These are phyloP conservation scores for Colletotrichum australisinense DNA, from an alignment of 2,329 filamentous ascomycete species.

Conservation along the genomic window DNA sequence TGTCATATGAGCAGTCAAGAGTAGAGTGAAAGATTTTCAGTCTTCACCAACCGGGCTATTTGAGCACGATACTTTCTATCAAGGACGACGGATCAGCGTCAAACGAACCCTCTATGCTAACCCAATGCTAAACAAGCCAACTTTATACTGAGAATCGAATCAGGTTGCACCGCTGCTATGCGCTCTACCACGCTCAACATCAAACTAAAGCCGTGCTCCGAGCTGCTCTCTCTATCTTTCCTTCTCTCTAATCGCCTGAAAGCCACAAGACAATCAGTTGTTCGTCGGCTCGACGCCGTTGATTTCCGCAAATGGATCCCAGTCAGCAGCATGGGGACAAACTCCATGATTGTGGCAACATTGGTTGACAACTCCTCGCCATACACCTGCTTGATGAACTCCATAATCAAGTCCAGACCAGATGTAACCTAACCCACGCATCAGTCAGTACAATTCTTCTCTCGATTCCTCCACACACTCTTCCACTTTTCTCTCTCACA, in stretches of 20 bases:
- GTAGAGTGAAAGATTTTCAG: no score
- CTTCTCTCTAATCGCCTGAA: background rate
- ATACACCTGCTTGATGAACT: constrained; percentile 56
- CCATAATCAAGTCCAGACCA: constrained; percentile 50
- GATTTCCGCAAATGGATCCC: constrained; percentile 44
- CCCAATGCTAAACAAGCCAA: no score
- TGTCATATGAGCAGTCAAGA: no score
- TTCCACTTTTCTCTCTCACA: background rate
- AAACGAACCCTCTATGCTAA: no score
- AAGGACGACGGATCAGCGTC: no score
- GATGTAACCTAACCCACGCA: constrained; percentile 44
- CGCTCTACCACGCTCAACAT: background rate
- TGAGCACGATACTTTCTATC: no score
- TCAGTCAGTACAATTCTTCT: background rate
- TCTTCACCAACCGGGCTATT: no score
- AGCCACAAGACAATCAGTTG: background rate
- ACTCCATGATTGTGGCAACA: constrained; percentile 64
- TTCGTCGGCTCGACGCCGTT: constrained; percentile 40
- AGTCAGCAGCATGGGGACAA: constrained; percentile 48
- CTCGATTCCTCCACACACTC: background rate
- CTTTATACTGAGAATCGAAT: background rate
- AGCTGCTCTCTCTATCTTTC: background rate
- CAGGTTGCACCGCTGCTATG: background rate
- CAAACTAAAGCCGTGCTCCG: background rate
- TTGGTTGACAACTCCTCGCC: constrained; percentile 57